These are phyloP conservation scores for Sordariomycetes sp. DNA, from an alignment of 2,329 filamentous ascomycete species.

Conservation along the genomic window DNA sequence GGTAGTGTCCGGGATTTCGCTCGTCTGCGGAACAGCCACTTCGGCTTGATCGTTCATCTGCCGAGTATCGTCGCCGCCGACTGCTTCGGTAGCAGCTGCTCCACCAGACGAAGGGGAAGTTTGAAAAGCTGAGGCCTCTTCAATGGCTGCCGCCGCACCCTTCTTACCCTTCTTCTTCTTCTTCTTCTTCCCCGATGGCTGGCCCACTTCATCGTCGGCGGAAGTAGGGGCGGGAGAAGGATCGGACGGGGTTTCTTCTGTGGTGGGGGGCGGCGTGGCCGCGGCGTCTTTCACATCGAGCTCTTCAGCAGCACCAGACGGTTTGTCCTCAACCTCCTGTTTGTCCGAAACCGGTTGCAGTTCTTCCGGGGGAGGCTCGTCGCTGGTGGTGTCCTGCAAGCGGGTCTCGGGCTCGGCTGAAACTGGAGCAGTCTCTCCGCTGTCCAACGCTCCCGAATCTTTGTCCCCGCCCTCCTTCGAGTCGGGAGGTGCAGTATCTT, in stretches of 20 bases:
- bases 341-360: not conserved
- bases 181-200: conserved; percentile 2
- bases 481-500: not conserved
- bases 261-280: not conserved
- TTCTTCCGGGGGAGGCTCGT: not conserved
- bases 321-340: not conserved
- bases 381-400: not conserved
- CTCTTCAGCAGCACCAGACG: conserved; percentile 1
- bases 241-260: not conserved
- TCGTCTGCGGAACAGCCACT: not conserved
- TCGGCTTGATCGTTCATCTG: not conserved
- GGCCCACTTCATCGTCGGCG: conserved; percentile 1
- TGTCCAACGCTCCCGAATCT: not conserved
- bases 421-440: not conserved
- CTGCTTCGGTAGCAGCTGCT: too few species aligned
- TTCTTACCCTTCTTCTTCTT: conserved; percentile 6
- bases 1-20: not conserved
- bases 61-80: not conserved
- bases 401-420: not conserved
- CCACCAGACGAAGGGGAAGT: not conserved
- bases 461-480: not conserved
- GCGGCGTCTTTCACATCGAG: not conserved
- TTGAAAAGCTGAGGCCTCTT: not conserved
- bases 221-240: not conserved
- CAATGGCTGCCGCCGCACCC: not conserved